phyloP scores from a whole-genome alignment of 75 land plant genomes.

The Picea glauca region DNA sequence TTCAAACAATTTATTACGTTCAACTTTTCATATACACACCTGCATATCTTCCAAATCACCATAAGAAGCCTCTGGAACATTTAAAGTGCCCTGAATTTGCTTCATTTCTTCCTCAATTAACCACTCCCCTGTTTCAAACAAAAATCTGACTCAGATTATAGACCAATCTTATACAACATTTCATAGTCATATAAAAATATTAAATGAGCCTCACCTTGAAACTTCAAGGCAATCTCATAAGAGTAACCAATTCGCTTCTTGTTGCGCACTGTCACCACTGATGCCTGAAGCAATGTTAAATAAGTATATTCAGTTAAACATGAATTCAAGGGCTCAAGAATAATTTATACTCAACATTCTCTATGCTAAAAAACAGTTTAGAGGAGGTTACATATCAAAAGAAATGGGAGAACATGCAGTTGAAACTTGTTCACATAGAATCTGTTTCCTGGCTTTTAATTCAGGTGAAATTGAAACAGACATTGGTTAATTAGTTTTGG shows the following conservation, averaged over 20 bases:
- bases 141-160: background rate
- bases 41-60: slow-evolving; percentile 92
- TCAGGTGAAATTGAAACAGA: too few species aligned
- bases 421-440: too few species aligned
- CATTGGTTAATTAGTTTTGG: too few species aligned
- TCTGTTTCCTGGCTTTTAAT: too few species aligned
- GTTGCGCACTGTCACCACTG: slow-evolving; percentile 82
- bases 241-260: slow-evolving; percentile 91
- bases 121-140: slow-evolving; percentile 48
- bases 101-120: slow-evolving; percentile 32
- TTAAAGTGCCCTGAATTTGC: slow-evolving; percentile 62
- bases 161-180: background rate
- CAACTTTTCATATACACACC: slow-evolving; percentile 32
- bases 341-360: too few species aligned
- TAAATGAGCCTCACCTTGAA: slow-evolving; percentile 36
- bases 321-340: too few species aligned
- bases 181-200: background rate
- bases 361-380: too few species aligned
- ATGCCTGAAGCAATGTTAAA: slow-evolving; percentile 41
- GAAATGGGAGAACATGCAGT: too few species aligned
- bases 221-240: slow-evolving; percentile 69
- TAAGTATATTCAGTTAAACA: too few species aligned
- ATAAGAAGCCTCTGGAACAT: slow-evolving; percentile 79
- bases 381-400: too few species aligned
- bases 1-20: background rate